Base-by-base conservation (phyloP, 2,329 filamentous ascomycete genomes). In the Claviceps monticola region DNA sequence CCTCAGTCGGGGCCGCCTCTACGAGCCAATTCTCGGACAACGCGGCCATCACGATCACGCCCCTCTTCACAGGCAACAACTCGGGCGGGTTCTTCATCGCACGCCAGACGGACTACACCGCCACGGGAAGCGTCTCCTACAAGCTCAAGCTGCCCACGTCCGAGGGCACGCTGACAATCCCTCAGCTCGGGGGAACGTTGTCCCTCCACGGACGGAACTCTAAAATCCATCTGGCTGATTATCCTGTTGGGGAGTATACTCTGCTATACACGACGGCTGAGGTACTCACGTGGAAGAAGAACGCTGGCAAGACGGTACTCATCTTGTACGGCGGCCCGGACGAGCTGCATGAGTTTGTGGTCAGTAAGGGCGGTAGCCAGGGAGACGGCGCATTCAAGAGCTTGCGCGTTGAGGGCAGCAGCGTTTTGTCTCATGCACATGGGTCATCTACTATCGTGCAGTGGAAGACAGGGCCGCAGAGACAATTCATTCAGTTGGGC, bases 201-300 rank as follows among this genome's bases (percentile, higher is more conserved):
- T 75, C 73, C 0, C 64, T 87, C 4, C 73, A 74, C 41, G 78
- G 83, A 0, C 70, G 83, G 21, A 83, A 87, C 60, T 83, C 82
- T 0, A 86, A 79, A 65, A 74, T 84, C 43, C 79, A 83, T 59
- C 76, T 86, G 4, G 80, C 75, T 0, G 80, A 87, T 57, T 87
- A 86, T 54, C 70, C 76, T 13, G 65, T 86, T 46, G 80, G 79
- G 0, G 73, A 74, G n/a, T 65, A 70, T 5, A 76, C 70, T 1
- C 60, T 88, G 16, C 62, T 85, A 1, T 88, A 86, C 64, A 85
- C 80, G 0, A 83, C 83, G 2, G 81, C 80, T 0, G 83, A 88
- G 59, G 76, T 87, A 23, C 79, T 82, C 55, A 85, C 82, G 0
- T 84, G 82, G 78, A 83, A 87, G 62, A 73, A 76, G 49, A 80